Evolutionary conservation across 139 green algal genomes (phyloP).

Genomic region (Penium margaritaceum): DNA sequence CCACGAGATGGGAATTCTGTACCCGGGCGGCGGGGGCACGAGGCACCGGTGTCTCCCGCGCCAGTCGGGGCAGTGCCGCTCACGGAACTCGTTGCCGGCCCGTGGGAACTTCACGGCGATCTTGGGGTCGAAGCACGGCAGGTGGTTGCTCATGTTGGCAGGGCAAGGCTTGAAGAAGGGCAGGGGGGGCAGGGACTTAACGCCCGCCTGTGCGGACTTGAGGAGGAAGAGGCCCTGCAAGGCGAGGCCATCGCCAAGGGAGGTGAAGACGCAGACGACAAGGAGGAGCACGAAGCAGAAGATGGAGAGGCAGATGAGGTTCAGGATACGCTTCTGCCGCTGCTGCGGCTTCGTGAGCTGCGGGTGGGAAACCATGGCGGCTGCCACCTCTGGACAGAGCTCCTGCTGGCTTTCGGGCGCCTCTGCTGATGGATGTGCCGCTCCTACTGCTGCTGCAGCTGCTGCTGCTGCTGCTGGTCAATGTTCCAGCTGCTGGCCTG

Average conservation of each 20-base stretch:
- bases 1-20: conserved; percentile 28
- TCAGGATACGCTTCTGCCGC: conserved; percentile 10
- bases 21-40: conserved; percentile 16
- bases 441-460: too few relatives aligned
- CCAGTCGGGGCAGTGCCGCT: conserved; percentile 22
- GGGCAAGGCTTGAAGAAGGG: not conserved
- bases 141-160: conserved; percentile 7
- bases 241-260: not conserved
- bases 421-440: too few relatives aligned
- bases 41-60: conserved; percentile 21
- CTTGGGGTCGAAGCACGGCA: conserved; percentile 17
- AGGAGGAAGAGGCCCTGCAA: not conserved
- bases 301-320: not conserved
- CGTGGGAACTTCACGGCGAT: conserved; percentile 20
- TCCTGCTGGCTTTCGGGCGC: too few relatives aligned
- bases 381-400: too few relatives aligned
- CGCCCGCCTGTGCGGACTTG: not conserved
- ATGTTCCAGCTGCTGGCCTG: too few relatives aligned
- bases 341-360: conserved; percentile 7
- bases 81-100: conserved; percentile 26
- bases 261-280: not conserved
- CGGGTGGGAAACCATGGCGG: too few relatives aligned
- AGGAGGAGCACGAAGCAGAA: not conserved
- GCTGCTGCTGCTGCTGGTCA: too few relatives aligned
- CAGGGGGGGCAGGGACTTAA: not conserved